Evolutionary conservation across 1,284 basidiomycete genomes (phyloP).

Genomic region (Heterobasidion occidentale): DNA sequence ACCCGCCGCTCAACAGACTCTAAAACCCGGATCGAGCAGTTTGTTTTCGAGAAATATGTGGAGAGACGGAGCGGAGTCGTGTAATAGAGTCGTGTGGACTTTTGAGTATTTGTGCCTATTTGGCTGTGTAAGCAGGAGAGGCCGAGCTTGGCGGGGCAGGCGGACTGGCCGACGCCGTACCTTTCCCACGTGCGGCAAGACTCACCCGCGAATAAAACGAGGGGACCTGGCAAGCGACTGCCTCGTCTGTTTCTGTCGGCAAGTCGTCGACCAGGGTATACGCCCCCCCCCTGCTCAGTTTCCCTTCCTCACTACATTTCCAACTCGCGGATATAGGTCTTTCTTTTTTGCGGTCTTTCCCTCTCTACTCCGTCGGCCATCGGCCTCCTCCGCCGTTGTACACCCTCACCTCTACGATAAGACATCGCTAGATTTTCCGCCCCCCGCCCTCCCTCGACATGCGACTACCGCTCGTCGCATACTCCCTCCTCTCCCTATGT

Average conservation of each 20-base stretch:
- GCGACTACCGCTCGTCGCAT: slow-evolving; percentile 10
- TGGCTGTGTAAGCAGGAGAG: no score
- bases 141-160: not conserved
- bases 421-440: not conserved
- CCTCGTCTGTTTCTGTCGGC: not conserved
- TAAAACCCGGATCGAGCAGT: no score
- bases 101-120: no score
- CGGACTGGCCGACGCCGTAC: not conserved
- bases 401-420: not conserved
- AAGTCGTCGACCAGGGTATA: not conserved
- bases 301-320: not conserved
- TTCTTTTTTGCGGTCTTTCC: slow-evolving; percentile 1
- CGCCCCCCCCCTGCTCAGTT: slow-evolving; percentile 2
- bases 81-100: no score
- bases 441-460: slow-evolving; percentile 11
- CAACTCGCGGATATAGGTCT: not conserved
- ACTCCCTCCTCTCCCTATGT: slow-evolving; percentile 18
- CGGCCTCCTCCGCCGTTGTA: not conserved
- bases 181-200: not conserved
- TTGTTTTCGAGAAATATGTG: no score
- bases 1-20: no score
- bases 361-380: slow-evolving; percentile 2
- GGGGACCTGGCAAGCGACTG: not conserved
- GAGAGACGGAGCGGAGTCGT: no score
- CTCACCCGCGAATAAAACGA: not conserved